Conservation (phyloP, 108 stramenopile species). For the Nitzschia sp. region DNA sequence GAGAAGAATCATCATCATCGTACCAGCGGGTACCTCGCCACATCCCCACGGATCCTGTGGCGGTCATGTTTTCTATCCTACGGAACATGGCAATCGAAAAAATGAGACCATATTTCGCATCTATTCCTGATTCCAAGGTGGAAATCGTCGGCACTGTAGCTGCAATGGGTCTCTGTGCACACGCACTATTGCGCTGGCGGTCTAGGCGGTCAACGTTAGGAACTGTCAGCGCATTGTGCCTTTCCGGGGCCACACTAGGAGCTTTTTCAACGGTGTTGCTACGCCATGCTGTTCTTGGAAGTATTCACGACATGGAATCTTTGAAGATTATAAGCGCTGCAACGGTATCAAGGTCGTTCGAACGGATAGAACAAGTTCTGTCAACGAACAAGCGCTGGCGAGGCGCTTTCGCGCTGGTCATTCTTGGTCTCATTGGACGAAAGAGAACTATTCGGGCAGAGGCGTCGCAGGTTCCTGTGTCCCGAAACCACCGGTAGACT, state of each 20-base stretch:
- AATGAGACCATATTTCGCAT: neutral
- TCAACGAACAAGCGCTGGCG: neutral
- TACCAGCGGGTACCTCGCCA: neutral
- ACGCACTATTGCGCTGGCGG: neutral
- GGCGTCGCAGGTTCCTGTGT: no score
- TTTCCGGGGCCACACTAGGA: slow-evolving; percentile 13
- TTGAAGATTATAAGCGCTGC: neutral
- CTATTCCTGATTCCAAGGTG: slow-evolving; percentile 21
- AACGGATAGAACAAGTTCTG: slow-evolving; percentile 5
- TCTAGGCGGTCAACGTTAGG: neutral
- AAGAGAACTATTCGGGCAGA: no score
- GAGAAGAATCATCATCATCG: no score
- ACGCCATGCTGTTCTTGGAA: slow-evolving; percentile 20
- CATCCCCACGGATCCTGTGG: slow-evolving; percentile 14
- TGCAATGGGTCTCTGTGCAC: slow-evolving; percentile 2
- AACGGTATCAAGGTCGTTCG: neutral
- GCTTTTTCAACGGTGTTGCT: slow-evolving; percentile 22
- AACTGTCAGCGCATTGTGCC: neutral
- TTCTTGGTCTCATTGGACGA: slow-evolving; percentile 1
- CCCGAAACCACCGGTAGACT: no score
- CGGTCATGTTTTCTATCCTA: slow-evolving; percentile 16
- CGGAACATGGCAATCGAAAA: slow-evolving; percentile 15
- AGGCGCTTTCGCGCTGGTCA: slow-evolving; percentile 11
- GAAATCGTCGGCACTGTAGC: slow-evolving; percentile 22
- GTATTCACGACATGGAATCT: slow-evolving; percentile 15